Evolutionary conservation across 2,329 filamentous ascomycete genomes (phyloP), one percentile per base, ranked within the genome.

Genomic region (Aspergillus tamarii): DNA sequence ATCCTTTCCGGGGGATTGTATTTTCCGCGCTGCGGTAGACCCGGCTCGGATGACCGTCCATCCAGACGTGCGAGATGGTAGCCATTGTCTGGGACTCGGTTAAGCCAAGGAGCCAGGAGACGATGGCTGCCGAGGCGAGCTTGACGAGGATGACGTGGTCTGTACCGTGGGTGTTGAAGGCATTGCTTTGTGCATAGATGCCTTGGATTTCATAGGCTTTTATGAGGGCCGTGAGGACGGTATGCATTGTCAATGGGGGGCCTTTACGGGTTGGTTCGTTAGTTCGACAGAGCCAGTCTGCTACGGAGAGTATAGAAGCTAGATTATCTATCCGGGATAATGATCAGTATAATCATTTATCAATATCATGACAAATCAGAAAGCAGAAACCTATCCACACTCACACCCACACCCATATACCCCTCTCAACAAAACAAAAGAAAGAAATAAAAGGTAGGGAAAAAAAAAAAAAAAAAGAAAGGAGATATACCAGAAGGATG

Each of bases 171-270:
- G 61, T 57, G 62, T 82, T 81, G 66, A 81, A 81, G 6, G 77
- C 66, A 43, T 81, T 80, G 1, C 59, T 32, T 26, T 74, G 66
- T 43, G 78, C 77, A 41, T 79, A 74, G 57, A 66, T 69, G 21
- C 80, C 80, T 60, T 82, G 80, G 60, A 82, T 78, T 64, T 81
- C 80, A 59, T 81, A 81, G 1, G 79, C 74, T 63, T 81, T 81
- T 64, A 80, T 77, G 45, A 77, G 39, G 3, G 75, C 76, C 4
- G 60, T 62, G 9, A 80, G 67, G 2, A 81, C 55, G 2, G 70
- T 73, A 4, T 69, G 62, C 55, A 80, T 72, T 2, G 75, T 81
- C 41, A 78, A 53, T 2, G 71, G 67, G 2, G 69, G 69, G 1
- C 64, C 70, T 43, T 41, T 1, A 45, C 61, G 16, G 63, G 57